Evolutionary conservation across 148 eudicot genomes (phyloP).

Genomic region (Cornus controversa): DNA sequence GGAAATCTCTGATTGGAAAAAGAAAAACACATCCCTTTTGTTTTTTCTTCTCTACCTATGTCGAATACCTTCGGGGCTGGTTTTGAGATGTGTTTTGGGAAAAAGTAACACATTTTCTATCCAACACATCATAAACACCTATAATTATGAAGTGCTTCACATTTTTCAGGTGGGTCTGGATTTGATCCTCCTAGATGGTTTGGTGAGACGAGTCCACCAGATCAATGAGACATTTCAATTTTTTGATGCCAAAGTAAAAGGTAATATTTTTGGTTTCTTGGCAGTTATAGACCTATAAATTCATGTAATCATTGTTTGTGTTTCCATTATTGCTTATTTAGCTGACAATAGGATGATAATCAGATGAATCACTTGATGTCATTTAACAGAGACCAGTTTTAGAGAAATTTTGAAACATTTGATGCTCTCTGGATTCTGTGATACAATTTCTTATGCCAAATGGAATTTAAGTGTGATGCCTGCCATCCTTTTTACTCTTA

Average conservation of each 20-base stretch:
- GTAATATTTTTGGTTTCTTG: background rate
- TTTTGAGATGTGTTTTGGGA: background rate
- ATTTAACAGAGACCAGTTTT: too few species aligned
- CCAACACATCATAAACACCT: background rate
- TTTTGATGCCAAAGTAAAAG: background rate
- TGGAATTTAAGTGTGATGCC: too few species aligned
- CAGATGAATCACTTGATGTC: background rate
- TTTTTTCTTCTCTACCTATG: background rate
- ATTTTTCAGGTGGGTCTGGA: constrained; percentile 50
- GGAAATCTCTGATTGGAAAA: background rate
- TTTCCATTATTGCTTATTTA: background rate
- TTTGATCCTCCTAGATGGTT: constrained; percentile 71
- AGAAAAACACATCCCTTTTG: background rate
- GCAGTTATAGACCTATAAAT: background rate
- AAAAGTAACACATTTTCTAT: background rate
- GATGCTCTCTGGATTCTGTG: too few species aligned
- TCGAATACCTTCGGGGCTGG: background rate
- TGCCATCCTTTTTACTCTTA: too few species aligned
- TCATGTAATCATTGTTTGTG: background rate
- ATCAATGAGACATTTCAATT: constrained; percentile 10
- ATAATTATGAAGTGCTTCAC: constrained; percentile 1
- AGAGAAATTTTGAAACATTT: too few species aligned
- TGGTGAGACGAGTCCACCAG: constrained; percentile 35
- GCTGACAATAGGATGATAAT: background rate
- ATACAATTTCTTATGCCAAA: too few species aligned